These are phyloP conservation scores for Trichoderma koningii DNA, from an alignment of 2,329 filamentous ascomycete species.

Conservation along the genomic window DNA sequence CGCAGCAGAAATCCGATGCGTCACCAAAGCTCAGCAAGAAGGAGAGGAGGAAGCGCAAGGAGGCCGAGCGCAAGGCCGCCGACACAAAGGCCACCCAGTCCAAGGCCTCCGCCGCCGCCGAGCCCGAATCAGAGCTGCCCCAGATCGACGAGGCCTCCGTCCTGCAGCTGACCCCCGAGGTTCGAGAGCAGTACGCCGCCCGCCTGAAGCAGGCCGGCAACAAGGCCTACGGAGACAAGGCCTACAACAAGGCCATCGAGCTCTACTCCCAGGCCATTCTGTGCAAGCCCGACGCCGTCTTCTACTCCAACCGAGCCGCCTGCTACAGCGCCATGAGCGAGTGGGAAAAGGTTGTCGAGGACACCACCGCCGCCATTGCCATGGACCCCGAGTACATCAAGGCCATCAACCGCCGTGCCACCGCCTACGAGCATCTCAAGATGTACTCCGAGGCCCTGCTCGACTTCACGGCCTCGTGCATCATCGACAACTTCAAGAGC, in stretches of 20 bases:
- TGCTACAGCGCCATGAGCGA: slow-evolving; percentile 92
- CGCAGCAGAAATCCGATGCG: slow-evolving; percentile 47
- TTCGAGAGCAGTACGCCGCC: slow-evolving; percentile 82
- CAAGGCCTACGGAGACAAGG: slow-evolving; percentile 92
- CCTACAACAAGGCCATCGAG: slow-evolving; percentile 90
- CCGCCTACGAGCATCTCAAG: slow-evolving; percentile 91
- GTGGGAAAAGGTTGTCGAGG: slow-evolving; percentile 95
- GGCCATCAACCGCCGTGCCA: slow-evolving; percentile 92
- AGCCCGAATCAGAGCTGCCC: slow-evolving; percentile 68
- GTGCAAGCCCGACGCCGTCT: slow-evolving; percentile 96
- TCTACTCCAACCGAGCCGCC: slow-evolving; percentile 97
- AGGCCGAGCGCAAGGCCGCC: slow-evolving; percentile 64
- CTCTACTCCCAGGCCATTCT: slow-evolving; percentile 95
- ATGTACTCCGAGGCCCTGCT: slow-evolving; percentile 92
- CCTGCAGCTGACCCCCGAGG: slow-evolving; percentile 55
- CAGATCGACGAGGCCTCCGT: slow-evolving; percentile 64
- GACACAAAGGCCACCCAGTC: slow-evolving; percentile 47
- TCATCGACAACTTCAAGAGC: slow-evolving; percentile 96
- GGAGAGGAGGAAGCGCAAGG: slow-evolving; percentile 84
- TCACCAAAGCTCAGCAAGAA: slow-evolving; percentile 83
- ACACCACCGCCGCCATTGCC: slow-evolving; percentile 90
- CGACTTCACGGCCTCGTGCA: slow-evolving; percentile 98
- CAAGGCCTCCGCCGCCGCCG: slow-evolving; percentile 52
- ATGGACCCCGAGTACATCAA: slow-evolving; percentile 97
- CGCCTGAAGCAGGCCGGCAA: slow-evolving; percentile 96